These are phyloP conservation scores for Aspergillus steynii DNA, from an alignment of 495 filamentous ascomycete genomes.

Conservation along the genomic window DNA sequence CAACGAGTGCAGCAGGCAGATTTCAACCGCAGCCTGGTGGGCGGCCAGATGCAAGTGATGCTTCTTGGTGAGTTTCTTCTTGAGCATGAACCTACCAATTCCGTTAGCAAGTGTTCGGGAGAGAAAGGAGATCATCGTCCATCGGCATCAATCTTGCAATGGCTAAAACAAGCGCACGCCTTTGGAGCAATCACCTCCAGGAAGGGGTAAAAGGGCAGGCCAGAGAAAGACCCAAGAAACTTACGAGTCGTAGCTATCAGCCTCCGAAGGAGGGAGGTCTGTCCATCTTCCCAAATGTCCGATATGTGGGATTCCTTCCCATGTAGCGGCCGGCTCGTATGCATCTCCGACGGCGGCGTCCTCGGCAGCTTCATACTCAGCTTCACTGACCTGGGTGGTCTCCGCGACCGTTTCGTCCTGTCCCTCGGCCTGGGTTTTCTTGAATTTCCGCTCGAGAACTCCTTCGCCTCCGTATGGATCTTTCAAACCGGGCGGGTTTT, in stretches of 20 bases:
- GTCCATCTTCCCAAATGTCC: conserved; percentile 54
- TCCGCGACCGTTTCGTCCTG: conserved; percentile 17
- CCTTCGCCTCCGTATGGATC: conserved; percentile 53
- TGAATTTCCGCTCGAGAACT: conserved; percentile 29
- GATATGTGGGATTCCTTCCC: conserved; percentile 58
- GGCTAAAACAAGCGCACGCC: not conserved
- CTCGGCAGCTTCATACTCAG: conserved; percentile 10
- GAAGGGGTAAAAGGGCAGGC: not conserved
- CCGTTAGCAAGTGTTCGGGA: not conserved
- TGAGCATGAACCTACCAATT: conserved; percentile 18
- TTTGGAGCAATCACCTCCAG: not conserved
- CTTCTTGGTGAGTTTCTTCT: conserved; percentile 24
- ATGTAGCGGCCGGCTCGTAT: conserved; percentile 60
- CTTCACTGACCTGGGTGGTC: conserved; percentile 6
- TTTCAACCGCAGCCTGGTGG: conserved; percentile 50
- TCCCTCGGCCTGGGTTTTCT: conserved; percentile 19
- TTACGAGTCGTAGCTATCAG: conserved; percentile 31
- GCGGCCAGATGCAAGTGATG: conserved; percentile 29
- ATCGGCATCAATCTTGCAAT: not conserved
- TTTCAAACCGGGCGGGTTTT: conserved; percentile 52
- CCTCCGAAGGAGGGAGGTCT: conserved; percentile 22
- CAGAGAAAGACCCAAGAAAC: conserved; percentile 14
- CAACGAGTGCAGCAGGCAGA: conserved; percentile 38
- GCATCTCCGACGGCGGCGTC: conserved; percentile 14
- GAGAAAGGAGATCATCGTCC: not conserved